Evolutionary conservation across 306 rosid species (phyloP).

Genomic region (Glycine soja): DNA sequence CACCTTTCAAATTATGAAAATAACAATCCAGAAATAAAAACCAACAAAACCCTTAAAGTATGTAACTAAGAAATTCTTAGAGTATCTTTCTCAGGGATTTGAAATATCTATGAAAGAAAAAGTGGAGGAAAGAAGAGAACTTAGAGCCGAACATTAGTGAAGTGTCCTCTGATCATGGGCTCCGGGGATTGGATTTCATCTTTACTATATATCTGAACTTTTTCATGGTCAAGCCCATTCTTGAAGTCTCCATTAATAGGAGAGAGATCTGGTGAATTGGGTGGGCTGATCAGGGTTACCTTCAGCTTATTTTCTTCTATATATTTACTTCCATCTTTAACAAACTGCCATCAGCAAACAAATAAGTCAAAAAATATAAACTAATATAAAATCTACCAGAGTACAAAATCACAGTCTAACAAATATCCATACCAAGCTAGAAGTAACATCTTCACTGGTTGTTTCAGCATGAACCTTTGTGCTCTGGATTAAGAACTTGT

Average conservation of each 20-base stretch:
- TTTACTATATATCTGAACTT: slow-evolving; percentile 49
- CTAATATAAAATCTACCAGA: slow-evolving; percentile 32
- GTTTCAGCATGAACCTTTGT: slow-evolving; percentile 67
- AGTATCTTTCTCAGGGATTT: slow-evolving; percentile 40
- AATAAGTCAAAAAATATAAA: slow-evolving; percentile 37
- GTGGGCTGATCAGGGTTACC: slow-evolving; percentile 70
- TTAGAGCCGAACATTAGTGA: slow-evolving; percentile 40
- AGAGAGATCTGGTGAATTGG: slow-evolving; percentile 65
- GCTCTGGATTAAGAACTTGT: slow-evolving; percentile 93
- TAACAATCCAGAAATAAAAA: slow-evolving; percentile 31
- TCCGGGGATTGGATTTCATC: slow-evolving; percentile 48
- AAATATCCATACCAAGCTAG: slow-evolving; percentile 71
- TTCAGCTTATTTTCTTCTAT: slow-evolving; percentile 84
- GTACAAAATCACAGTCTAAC: slow-evolving; percentile 38
- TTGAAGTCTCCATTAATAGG: slow-evolving; percentile 63
- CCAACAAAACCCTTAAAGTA: slow-evolving; percentile 7
- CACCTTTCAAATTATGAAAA: slow-evolving; percentile 25
- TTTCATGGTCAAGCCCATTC: slow-evolving; percentile 58
- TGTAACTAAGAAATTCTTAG: slow-evolving; percentile 31
- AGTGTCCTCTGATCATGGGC: slow-evolving; percentile 62
- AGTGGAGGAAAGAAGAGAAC: slow-evolving; percentile 29
- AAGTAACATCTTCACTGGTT: slow-evolving; percentile 67
- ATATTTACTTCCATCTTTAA: slow-evolving; percentile 63
- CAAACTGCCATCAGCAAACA: slow-evolving; percentile 63
- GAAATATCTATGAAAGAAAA: slow-evolving; percentile 36